Evolutionary conservation across 2,329 filamentous ascomycete species (phyloP), one percentile per base, ranked within the genome.

Genomic region (Penicillium sp.): DNA sequence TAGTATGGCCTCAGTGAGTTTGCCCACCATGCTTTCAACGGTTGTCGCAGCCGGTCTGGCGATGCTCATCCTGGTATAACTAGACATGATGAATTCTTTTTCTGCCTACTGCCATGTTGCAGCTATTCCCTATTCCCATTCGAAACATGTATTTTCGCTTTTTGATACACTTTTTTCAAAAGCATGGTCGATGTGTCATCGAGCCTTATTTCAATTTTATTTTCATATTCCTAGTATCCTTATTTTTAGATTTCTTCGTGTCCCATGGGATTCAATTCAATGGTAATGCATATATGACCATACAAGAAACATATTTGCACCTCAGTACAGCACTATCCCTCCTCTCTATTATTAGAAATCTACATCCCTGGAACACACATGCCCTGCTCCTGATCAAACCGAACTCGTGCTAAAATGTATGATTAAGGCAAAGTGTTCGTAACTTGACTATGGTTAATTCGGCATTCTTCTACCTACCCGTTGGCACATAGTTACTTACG

Each of bases 11-110:
- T 32, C 49, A 1, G 22, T 32, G 5, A 39, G 50, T 15, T 33
- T 59, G 32, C 57, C 57, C 9, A 46, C 56, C 8, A 15, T 58
- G 17, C 17, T 61, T 10, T 48, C 57, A 2, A 40, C 45, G 9
- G 50, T 45, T 24, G 24, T 53, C 12, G 53, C 57, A 9, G 43
- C 41, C 13, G 17, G 45, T 9, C 35, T 57, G 22, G 48, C 55
- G 2, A 24, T 58, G 22, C 46, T 60, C 19, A 29, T 44, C n/a
- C 22, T 60, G 28, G 46, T 33, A 3, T 59, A 57, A 40, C 3
- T 7, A 13, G 17, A 15, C 5, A 12, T 21, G 2, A 5, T 42
- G 10, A 21, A 8, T 10, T n/a, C n/a, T 28, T 33, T 28, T 24
- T 29, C 28, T 31, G 26, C 21, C 7, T 6, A 6, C n/a, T 31